Evolutionary conservation across 2,329 filamentous ascomycete species (phyloP).

Genomic region (Phialophora verrucosa): DNA sequence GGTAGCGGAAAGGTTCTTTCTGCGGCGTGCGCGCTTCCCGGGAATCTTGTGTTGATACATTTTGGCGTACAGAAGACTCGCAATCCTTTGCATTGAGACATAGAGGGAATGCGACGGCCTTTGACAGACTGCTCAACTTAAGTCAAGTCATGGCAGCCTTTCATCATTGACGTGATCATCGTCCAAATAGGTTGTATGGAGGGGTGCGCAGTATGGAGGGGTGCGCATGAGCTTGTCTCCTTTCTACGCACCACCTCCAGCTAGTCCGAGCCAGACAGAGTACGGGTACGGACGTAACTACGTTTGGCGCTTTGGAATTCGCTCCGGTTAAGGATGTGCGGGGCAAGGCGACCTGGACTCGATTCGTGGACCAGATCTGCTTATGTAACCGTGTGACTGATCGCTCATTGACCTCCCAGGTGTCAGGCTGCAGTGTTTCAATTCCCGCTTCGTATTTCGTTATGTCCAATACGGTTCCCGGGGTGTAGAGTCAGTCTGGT

Average conservation of each 20-base stretch:
- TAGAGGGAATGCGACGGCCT: neutral
- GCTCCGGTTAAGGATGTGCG: neutral
- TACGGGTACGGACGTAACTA: neutral
- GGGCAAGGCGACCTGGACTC: neutral
- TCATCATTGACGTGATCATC: neutral
- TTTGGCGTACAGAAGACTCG: neutral
- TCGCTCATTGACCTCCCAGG: neutral
- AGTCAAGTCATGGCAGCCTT: neutral
- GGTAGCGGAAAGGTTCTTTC: neutral
- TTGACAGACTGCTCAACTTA: neutral
- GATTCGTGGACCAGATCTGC: neutral
- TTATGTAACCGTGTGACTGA: neutral
- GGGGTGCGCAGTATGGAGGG: neutral
- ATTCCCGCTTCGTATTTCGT: slow-evolving; percentile 1
- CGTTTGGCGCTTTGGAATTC: neutral
- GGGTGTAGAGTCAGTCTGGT: neutral
- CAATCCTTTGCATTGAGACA: neutral
- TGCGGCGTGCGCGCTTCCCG: neutral
- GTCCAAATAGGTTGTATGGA: neutral
- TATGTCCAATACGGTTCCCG: neutral
- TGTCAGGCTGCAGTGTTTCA: neutral
- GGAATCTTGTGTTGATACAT: neutral
- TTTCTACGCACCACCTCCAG: too few relatives aligned
- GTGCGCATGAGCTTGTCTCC: neutral
- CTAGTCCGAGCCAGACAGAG: neutral